Evolutionary conservation across 805 yeast genomes (phyloP).

Genomic region (Blastobotrys mokoenaii): DNA sequence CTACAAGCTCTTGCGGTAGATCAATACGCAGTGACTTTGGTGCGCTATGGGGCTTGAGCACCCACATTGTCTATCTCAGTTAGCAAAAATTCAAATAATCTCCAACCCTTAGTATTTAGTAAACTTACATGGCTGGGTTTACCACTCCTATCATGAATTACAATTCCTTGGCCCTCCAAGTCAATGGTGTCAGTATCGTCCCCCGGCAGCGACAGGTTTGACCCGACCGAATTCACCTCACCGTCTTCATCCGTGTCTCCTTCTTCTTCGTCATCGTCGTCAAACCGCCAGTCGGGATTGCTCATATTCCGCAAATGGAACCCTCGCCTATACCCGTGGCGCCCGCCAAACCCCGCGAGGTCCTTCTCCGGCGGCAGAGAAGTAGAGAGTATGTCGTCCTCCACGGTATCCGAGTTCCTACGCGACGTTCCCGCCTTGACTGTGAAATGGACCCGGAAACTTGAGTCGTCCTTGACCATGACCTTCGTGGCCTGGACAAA

Average conservation of each 20-base stretch:
- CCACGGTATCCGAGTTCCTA: too few species aligned
- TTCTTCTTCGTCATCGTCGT: slow-evolving; percentile 3
- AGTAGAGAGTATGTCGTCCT: not conserved
- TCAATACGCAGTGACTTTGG: slow-evolving; percentile 54
- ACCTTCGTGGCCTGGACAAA: slow-evolving; percentile 61
- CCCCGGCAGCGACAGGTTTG: slow-evolving; percentile 4
- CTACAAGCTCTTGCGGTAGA: slow-evolving; percentile 61
- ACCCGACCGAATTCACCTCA: not conserved
- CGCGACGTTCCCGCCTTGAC: slow-evolving; percentile 27
- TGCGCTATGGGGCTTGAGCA: slow-evolving; percentile 67
- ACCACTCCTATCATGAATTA: slow-evolving; percentile 56
- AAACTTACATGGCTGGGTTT: slow-evolving; percentile 50
- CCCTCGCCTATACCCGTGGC: too few species aligned
- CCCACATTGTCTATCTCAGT: slow-evolving; percentile 65
- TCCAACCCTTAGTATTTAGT: not conserved
- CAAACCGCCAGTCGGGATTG: not conserved
- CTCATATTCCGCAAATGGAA: not conserved
- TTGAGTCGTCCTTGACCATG: slow-evolving; percentile 65
- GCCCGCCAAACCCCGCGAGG: too few species aligned
- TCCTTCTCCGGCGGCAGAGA: too few species aligned
- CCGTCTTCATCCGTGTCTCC: slow-evolving; percentile 7
- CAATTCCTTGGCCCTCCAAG: slow-evolving; percentile 88
- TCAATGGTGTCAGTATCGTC: slow-evolving; percentile 32
- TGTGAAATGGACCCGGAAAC: slow-evolving; percentile 68
- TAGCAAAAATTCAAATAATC: slow-evolving; percentile 3